phyloP scores from a whole-genome alignment of 371 early-diverging fungal species.

The Apophysomyces trapeziformis region DNA sequence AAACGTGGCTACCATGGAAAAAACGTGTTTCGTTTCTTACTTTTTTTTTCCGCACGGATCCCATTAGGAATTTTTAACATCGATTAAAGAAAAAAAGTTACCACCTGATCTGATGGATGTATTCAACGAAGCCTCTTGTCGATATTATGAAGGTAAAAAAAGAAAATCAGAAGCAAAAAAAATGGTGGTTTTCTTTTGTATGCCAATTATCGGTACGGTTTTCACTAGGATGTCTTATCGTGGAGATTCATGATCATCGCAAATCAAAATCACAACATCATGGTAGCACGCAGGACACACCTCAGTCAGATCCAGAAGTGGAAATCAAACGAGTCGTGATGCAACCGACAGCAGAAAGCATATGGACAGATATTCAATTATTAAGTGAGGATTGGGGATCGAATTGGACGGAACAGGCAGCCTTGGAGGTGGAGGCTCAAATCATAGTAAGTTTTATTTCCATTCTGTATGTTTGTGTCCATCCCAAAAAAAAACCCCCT shows the following conservation, averaged over 20 bases:
- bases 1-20: background rate
- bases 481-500: no score
- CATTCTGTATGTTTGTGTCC: background rate
- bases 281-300: constrained; percentile 17
- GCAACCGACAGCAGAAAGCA: constrained; percentile 60
- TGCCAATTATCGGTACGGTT: no score
- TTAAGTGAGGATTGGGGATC: constrained; percentile 61
- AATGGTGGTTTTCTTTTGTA: no score
- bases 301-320: constrained; percentile 12
- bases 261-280: constrained; percentile 14
- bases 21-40: no score
- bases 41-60: no score
- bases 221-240: constrained; percentile 55
- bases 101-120: constrained; percentile 65
- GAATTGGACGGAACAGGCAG: constrained; percentile 53
- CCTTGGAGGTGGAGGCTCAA: constrained; percentile 60
- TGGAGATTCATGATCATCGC: constrained; percentile 64
- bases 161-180: no score
- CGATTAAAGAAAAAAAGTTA: constrained; percentile 56
- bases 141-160: constrained; percentile 57
- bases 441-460: constrained; percentile 52
- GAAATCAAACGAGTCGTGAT: constrained; percentile 52
- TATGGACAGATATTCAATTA: constrained; percentile 63
- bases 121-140: constrained; percentile 61
- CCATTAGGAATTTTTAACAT: constrained; percentile 57